phyloP scores from a whole-genome alignment of 148 eudicot species.

The Selenicereus undatus region DNA sequence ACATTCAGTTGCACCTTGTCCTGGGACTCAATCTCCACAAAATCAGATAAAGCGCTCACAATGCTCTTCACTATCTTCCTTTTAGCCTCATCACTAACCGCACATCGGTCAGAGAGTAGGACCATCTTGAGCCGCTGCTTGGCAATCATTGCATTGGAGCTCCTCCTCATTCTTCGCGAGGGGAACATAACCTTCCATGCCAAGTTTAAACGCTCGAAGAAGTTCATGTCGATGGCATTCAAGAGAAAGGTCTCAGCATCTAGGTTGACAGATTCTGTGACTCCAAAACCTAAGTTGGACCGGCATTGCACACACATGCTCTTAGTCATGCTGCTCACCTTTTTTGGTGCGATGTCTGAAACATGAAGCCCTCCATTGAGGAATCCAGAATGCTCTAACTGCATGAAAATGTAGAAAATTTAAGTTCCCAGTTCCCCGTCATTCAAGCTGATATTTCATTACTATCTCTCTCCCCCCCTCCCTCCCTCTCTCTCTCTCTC shows the following conservation, averaged over 20 bases:
- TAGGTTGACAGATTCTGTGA: conserved; percentile 45
- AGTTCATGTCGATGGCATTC: conserved; percentile 69
- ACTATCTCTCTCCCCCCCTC: no score
- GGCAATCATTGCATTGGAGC: conserved; percentile 79
- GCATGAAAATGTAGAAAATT: conserved; percentile 18
- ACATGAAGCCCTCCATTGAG: conserved; percentile 35
- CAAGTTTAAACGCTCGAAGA: conserved; percentile 76
- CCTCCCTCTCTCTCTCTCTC: no score
- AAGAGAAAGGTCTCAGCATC: conserved; percentile 72
- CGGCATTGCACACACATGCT: conserved; percentile 43
- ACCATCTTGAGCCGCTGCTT: conserved; percentile 95
- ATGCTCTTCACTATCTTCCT: conserved; percentile 82
- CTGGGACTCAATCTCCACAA: conserved; percentile 88
- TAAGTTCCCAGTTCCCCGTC: background rate
- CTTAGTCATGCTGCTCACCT: conserved; percentile 28
- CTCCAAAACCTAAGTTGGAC: conserved; percentile 48
- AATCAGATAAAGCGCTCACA: conserved; percentile 75
- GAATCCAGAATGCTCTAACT: conserved; percentile 62
- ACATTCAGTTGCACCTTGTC: conserved; percentile 84
- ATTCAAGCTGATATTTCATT: background rate
- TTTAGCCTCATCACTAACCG: conserved; percentile 91
- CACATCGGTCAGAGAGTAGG: conserved; percentile 96
- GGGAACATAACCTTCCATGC: conserved; percentile 98
- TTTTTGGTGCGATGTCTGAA: conserved; percentile 36
- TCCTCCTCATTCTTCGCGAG: conserved; percentile 40